Conservation (phyloP, 2,329 filamentous ascomycete species). For the Sclerotinia trifoliorum region DNA sequence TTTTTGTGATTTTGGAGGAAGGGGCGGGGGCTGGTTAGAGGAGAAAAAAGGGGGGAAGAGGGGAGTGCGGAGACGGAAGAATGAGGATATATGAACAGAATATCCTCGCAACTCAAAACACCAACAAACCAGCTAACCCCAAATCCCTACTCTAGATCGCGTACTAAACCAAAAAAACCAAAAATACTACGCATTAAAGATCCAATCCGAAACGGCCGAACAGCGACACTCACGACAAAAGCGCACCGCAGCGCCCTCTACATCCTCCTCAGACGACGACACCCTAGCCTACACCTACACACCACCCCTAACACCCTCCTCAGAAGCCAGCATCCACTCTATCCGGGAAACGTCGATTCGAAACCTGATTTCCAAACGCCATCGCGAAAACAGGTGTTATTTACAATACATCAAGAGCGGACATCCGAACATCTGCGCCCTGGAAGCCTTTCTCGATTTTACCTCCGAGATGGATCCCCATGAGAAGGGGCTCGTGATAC, state of each 20-base stretch:
- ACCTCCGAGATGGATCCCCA: background rate
- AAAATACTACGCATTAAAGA: background rate
- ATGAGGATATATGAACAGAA: too few species aligned
- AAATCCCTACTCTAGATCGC: background rate
- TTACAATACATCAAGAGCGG: constrained; percentile 5
- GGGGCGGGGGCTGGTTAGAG: too few species aligned
- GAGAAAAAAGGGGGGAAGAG: too few species aligned
- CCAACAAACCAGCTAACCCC: background rate
- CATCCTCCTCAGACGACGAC: background rate
- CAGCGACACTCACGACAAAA: background rate
- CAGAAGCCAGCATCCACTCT: background rate
- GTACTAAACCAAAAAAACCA: background rate
- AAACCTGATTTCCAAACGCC: background rate
- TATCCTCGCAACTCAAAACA: too few species aligned
- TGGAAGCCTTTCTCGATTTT: constrained; percentile 4
- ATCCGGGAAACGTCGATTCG: too few species aligned
- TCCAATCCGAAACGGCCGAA: constrained; percentile 1
- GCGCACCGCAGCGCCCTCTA: background rate
- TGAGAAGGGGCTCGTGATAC: background rate
- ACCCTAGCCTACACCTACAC: background rate
- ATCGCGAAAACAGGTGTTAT: background rate
- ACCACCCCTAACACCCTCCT: background rate
- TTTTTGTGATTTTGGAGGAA: background rate
- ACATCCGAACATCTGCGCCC: constrained; percentile 5
- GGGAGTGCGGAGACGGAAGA: too few species aligned